Conservation (phyloP, 1,284 basidiomycete species). For the Taiwanofungus camphoratus region DNA sequence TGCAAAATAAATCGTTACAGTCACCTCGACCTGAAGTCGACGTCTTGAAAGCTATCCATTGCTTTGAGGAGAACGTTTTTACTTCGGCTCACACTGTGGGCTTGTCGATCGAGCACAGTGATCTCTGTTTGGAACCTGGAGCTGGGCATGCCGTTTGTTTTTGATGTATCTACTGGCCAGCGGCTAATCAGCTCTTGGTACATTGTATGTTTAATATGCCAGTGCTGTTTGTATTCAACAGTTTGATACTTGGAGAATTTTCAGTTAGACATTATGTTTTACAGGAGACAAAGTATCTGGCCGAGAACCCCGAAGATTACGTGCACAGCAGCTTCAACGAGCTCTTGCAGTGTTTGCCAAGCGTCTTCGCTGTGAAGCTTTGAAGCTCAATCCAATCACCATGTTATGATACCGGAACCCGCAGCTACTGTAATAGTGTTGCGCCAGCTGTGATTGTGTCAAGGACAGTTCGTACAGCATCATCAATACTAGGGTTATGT, state of each 20-base stretch:
- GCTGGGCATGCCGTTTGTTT: constrained; percentile 69
- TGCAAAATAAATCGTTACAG: constrained; percentile 40
- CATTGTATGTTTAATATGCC: constrained; percentile 27
- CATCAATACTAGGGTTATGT: too few relatives aligned
- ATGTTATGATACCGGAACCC: too few relatives aligned
- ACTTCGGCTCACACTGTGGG: constrained; percentile 10
- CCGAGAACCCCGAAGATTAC: too few relatives aligned
- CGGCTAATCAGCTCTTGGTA: constrained; percentile 70
- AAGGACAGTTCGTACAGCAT: too few relatives aligned
- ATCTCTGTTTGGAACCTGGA: constrained; percentile 30
- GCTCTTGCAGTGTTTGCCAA: too few relatives aligned
- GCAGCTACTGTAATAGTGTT: too few relatives aligned
- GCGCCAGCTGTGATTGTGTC: too few relatives aligned
- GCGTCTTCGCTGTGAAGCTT: too few relatives aligned
- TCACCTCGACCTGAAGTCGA: constrained; percentile 48
- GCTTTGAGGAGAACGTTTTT: constrained; percentile 7
- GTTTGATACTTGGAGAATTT: not conserved
- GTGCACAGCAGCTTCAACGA: too few relatives aligned
- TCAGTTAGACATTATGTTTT: too few relatives aligned
- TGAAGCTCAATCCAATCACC: too few relatives aligned
- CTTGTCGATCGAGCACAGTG: constrained; percentile 30
- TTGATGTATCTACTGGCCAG: constrained; percentile 37
- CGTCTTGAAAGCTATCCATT: constrained; percentile 22
- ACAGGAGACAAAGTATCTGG: too few relatives aligned
- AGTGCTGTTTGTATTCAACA: not conserved